Evolutionary conservation across 768 basidiomycete genomes (phyloP), one percentile per base, ranked within the genome.

Genomic region (Collybiopsis confluens): DNA sequence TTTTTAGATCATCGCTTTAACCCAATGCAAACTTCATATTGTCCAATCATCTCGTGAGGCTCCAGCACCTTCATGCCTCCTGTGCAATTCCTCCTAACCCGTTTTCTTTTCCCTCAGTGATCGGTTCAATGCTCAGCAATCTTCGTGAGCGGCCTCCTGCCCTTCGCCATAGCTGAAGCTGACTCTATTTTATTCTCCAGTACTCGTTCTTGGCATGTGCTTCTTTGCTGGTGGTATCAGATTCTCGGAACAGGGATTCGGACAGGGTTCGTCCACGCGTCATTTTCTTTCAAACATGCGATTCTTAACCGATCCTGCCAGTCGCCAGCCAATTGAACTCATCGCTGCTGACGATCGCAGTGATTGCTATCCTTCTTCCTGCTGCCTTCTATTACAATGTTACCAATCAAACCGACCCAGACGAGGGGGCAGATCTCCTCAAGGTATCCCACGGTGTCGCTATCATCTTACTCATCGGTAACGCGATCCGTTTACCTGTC

Each of bases 341-440:
- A 0, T 90, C 90, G 1, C 66, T 92, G 8, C 70, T 92, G 51
- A 86, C 81, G 23, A 74, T 92, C 48, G 89, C 88, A 58, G 90
- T 92, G 52, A 85, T 88, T 60, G 90, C 85, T 45, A 74, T 92
- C 13, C 73, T 92, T 13, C 71, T 92, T 16, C 90, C 90, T 5
- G 88, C 88, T 23, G 90, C 88, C 1, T 94, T 89, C 68, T 85
- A 91, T 59, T 78, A 86, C 57, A 71, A 80, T 5, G 68, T 68
- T 16, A 60, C 65, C 35, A 57, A 60, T 0, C 10, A 57, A 24
- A 54, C 68, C 1, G 54, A 62, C 40, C 54, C 63, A 52, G 42
- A 67, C 30, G 44, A 80, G 55, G 61, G 55, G 16, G 40, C 58
- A 4, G 77, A 79, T 56, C 81, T 90, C 40, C 68, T 92, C 35